Percentiles rank a stretch among this genome's conserved stretches.
Evolutionary conservation across 768 basidiomycete species (phyloP).

Genomic region (Mycena kentingensis): DNA sequence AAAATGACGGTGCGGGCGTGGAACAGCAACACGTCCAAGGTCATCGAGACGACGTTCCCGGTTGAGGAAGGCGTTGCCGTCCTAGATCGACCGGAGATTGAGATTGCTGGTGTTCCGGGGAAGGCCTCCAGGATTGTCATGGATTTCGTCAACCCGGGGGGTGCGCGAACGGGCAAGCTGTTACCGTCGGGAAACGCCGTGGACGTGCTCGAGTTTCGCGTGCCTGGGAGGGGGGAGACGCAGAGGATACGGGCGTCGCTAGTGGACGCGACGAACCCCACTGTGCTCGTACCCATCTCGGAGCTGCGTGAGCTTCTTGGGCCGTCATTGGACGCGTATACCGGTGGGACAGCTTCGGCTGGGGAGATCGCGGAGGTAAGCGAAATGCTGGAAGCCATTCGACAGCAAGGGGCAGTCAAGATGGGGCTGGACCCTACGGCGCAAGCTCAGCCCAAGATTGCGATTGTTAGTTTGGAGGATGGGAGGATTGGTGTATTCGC

Average conservation of each 20-base stretch:
- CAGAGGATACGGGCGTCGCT: slow-evolving; percentile 47
- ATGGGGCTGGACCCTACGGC: slow-evolving; percentile 68
- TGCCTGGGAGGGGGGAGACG: slow-evolving; percentile 18
- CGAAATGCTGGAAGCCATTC: slow-evolving; percentile 51
- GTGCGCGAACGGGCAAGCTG: slow-evolving; percentile 70
- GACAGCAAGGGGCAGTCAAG: slow-evolving; percentile 52
- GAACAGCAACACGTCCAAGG: slow-evolving; percentile 74
- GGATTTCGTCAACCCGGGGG: slow-evolving; percentile 66
- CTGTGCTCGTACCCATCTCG: slow-evolving; percentile 55
- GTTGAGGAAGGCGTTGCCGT: slow-evolving; percentile 42
- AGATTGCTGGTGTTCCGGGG: slow-evolving; percentile 71
- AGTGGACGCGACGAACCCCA: slow-evolving; percentile 77
- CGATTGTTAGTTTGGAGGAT: slow-evolving; percentile 47
- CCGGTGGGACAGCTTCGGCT: slow-evolving; percentile 31
- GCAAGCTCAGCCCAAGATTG: slow-evolving; percentile 74
- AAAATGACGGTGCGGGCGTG: slow-evolving; percentile 55
- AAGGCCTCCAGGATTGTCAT: slow-evolving; percentile 64
- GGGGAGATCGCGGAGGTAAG: slow-evolving; percentile 27
- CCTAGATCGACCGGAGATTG: slow-evolving; percentile 50
- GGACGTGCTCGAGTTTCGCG: slow-evolving; percentile 43
- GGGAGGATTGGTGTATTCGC: slow-evolving; percentile 52
- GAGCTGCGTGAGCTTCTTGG: slow-evolving; percentile 43
- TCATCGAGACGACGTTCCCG: slow-evolving; percentile 73
- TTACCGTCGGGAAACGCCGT: slow-evolving; percentile 59
- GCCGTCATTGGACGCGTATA: slow-evolving; percentile 38